Evolutionary conservation across 2,329 filamentous ascomycete genomes (phyloP), one percentile per base, ranked within the genome.

Genomic region (Xylariales sp.): DNA sequence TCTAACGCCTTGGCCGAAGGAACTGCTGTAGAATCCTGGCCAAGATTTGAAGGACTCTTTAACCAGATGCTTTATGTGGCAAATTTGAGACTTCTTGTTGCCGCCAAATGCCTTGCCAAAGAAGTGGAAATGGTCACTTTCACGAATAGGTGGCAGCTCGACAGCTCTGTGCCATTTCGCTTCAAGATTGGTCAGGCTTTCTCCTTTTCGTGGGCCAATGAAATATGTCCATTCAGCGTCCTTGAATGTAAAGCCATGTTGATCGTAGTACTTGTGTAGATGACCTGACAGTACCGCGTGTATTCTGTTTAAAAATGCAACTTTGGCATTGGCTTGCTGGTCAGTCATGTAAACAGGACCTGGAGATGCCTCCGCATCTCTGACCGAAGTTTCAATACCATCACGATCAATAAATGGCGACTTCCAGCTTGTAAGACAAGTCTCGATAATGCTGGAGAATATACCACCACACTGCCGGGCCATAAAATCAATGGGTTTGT

Each of bases 81-180:
- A 38, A 2, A 51, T 20, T 17, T 59, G 55, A 8, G 55, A 58
- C 2, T n/a, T 10, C 11, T 18, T 38, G n/a, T 36, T 53, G 7
- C 50, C 56, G 12, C 56, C 56, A 41, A 58, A 59, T 3, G 52
- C 51, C 19, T 34, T 46, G 31, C 55, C 55, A 3, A 56, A 38
- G 33, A 55, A 56, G 3, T 14, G 24, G 5, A 53, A 38, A 5
- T 28, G 30, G 2, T 33, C 13, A 25, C 39, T 20, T 4, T 14
- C 6, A 6, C 19, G 8, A 4, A 20, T 8, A 11, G 12, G 2
- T 15, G 18, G 23, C 18, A 41, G 13, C 18, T 24, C 19, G n/a
- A 6, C 20, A 5, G 47, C 37, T 2, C 35, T 39, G 8, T 41
- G 23, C 55, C 54, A 59, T 21, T 47, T 51, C 29, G 34, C n/a